Percentiles rank a stretch among this genome's conserved stretches.
These are phyloP conservation scores for Hymenoscyphus scutula DNA, from an alignment of 2,329 filamentous ascomycete species.

Conservation along the genomic window DNA sequence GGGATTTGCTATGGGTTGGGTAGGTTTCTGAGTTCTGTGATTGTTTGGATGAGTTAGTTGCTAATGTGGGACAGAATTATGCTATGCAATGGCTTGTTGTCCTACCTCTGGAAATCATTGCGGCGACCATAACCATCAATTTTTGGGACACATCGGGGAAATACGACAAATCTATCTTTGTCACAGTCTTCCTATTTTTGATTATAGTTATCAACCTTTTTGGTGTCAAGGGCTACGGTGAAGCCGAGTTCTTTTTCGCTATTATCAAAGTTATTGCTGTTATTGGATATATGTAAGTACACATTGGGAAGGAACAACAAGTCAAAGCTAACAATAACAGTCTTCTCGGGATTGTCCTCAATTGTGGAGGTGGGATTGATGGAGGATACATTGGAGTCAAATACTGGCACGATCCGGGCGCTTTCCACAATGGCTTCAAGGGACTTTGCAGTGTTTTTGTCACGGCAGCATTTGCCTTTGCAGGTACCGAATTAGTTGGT, in stretches of 20 bases:
- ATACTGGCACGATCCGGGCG: constrained; percentile 78
- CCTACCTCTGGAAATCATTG: constrained; percentile 81
- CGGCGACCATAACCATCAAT: constrained; percentile 77
- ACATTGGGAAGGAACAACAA: background rate
- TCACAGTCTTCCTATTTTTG: constrained; percentile 73
- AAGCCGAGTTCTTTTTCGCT: constrained; percentile 85
- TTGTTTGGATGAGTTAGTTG: background rate
- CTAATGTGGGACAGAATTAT: constrained; percentile 52
- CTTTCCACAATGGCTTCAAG: constrained; percentile 80
- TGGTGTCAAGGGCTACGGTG: constrained; percentile 83
- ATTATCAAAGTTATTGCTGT: constrained; percentile 83
- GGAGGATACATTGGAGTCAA: constrained; percentile 76
- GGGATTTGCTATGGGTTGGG: constrained; percentile 93
- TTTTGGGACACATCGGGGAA: constrained; percentile 64
- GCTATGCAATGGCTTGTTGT: constrained; percentile 84
- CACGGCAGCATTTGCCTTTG: constrained; percentile 73
- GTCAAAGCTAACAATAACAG: constrained; percentile 41
- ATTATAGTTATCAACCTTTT: constrained; percentile 85
- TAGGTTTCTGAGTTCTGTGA: constrained; percentile 14
- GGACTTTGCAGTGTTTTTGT: constrained; percentile 78
- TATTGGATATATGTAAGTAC: constrained; percentile 77
- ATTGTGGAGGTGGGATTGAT: constrained; percentile 73
- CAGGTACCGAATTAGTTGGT: constrained; percentile 73
- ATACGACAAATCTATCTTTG: constrained; percentile 71
- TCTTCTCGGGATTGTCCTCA: constrained; percentile 80